These are phyloP conservation scores for Nepenthes mirabilis DNA, from an alignment of 148 eudicot species.

Conservation along the genomic window DNA sequence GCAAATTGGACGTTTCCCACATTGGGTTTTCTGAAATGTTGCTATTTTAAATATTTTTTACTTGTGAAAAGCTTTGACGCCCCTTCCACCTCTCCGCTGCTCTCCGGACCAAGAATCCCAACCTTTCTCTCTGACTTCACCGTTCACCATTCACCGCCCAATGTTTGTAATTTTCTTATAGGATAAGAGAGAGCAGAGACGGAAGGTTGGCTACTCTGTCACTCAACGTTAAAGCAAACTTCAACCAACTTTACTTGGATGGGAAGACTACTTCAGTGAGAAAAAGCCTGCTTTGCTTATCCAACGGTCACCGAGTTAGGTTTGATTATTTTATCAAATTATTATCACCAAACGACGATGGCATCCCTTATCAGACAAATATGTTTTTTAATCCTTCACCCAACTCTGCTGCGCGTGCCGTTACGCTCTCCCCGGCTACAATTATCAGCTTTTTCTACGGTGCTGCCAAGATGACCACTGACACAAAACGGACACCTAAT, in stretches of 20 bases:
- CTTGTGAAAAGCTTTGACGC: slow-evolving; percentile 17
- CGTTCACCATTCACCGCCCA: slow-evolving; percentile 18
- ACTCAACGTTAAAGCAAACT: slow-evolving; percentile 43
- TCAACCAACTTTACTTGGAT: slow-evolving; percentile 68
- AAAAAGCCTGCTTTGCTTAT: not conserved
- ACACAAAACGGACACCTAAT: too few species aligned
- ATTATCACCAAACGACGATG: too few species aligned
- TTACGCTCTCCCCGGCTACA: too few species aligned
- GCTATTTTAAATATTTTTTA: not conserved
- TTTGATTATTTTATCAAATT: too few species aligned
- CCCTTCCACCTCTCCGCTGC: slow-evolving; percentile 10
- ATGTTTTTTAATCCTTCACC: too few species aligned
- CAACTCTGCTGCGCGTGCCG: too few species aligned
- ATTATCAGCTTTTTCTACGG: too few species aligned
- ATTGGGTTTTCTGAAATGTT: slow-evolving; percentile 8
- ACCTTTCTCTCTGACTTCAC: slow-evolving; percentile 3
- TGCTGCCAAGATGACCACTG: too few species aligned
- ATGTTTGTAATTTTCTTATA: slow-evolving; percentile 26
- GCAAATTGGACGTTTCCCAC: slow-evolving; percentile 20
- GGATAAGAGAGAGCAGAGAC: slow-evolving; percentile 7
- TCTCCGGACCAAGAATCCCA: not conserved
- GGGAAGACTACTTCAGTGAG: slow-evolving; percentile 32
- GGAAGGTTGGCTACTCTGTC: slow-evolving; percentile 39
- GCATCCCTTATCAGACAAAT: too few species aligned
- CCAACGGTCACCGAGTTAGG: too few species aligned